Evolutionary conservation across 257 asterid genomes (phyloP).

Genomic region (Perilla frutescens): DNA sequence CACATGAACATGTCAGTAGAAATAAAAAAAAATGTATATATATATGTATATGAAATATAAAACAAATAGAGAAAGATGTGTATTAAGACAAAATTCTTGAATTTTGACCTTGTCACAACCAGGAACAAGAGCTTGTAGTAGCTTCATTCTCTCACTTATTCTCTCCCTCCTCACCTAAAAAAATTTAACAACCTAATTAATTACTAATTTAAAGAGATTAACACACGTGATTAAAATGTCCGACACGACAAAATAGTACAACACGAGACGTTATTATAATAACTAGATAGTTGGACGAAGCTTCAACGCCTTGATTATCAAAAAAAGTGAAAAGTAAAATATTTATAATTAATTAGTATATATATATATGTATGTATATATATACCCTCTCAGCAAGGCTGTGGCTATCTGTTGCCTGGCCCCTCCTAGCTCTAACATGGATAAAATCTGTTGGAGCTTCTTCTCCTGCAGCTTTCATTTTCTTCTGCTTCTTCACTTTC

Average conservation of each 20-base stretch:
- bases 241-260: too few relatives aligned
- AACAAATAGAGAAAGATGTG: conserved; percentile 7
- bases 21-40: background rate
- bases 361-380: too few relatives aligned
- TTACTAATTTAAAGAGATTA: too few relatives aligned
- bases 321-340: too few relatives aligned
- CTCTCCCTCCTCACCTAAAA: conserved; percentile 83
- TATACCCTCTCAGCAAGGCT: conserved; percentile 91
- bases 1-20: conserved; percentile 53
- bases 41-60: too few relatives aligned
- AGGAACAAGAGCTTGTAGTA: conserved; percentile 80
- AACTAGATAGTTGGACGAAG: too few relatives aligned
- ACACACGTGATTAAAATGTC: too few relatives aligned
- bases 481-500: conserved; percentile 51
- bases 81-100: conserved; percentile 28
- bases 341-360: too few relatives aligned
- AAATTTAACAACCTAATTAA: too few relatives aligned
- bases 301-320: too few relatives aligned
- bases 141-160: conserved; percentile 87
- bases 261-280: too few relatives aligned
- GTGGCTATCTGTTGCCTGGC: conserved; percentile 92
- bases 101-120: conserved; percentile 81
- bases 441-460: conserved; percentile 59
- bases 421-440: conserved; percentile 93
- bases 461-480: conserved; percentile 39